phyloP scores from a whole-genome alignment of 2,329 filamentous ascomycete species.

The Sphaerulina populicola region DNA sequence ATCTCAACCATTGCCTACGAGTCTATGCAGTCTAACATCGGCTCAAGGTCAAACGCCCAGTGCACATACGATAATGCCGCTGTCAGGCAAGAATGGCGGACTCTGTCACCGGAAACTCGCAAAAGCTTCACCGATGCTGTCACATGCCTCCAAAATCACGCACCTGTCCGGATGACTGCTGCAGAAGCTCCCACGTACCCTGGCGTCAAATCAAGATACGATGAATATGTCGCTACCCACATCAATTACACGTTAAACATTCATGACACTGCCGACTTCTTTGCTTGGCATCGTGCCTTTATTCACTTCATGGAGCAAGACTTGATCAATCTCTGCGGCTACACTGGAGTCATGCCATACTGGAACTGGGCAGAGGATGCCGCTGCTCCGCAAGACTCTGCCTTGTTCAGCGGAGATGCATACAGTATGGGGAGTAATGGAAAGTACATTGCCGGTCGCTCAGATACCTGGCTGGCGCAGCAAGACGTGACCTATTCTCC shows the following conservation, averaged over 20 bases:
- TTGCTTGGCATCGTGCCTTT: constrained; percentile 39
- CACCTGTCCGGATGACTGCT: constrained; percentile 25
- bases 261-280: constrained; percentile 30
- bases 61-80: constrained; percentile 29
- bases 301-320: constrained; percentile 40
- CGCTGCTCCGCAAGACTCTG: constrained; percentile 34
- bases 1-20: constrained; percentile 25
- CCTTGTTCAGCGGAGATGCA: constrained; percentile 49
- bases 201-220: constrained; percentile 27
- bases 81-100: constrained; percentile 27
- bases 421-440: constrained; percentile 35
- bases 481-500: constrained; percentile 36
- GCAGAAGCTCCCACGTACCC: constrained; percentile 23
- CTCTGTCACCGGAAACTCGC: constrained; percentile 22
- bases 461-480: constrained; percentile 25
- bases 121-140: constrained; percentile 30
- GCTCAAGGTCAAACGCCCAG: constrained; percentile 14
- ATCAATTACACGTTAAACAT: constrained; percentile 31
- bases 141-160: constrained; percentile 25
- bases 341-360: constrained; percentile 33
- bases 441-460: constrained; percentile 23
- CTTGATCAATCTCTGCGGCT: constrained; percentile 38
- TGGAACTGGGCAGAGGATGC: constrained; percentile 30
- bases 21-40: constrained; percentile 26
- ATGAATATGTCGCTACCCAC: constrained; percentile 31